These are phyloP conservation scores for Solidago caesia DNA, from an alignment of 129 eudicot genomes.

Conservation along the genomic window DNA sequence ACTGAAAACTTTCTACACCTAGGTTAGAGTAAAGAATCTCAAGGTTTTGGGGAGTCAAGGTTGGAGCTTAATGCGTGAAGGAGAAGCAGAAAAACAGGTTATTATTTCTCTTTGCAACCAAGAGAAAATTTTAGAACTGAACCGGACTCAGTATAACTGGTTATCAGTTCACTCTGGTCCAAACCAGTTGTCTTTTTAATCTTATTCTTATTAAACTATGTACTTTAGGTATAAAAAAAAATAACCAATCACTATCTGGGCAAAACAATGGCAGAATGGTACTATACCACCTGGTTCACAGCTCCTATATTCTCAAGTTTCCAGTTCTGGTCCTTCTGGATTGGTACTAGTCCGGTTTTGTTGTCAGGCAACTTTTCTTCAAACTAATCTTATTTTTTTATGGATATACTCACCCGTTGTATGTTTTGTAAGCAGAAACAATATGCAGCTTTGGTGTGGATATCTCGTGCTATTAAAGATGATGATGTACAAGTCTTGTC, in stretches of 20 bases:
- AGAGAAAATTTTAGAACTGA: not conserved
- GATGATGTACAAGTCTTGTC: conserved; percentile 58
- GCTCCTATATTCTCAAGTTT: not conserved
- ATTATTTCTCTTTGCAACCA: conserved; percentile 9
- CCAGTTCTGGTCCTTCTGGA: not conserved
- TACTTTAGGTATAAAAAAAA: too few species aligned
- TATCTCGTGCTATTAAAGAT: conserved; percentile 65
- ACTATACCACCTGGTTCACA: not conserved
- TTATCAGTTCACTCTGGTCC: too few species aligned
- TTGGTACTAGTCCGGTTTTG: not conserved
- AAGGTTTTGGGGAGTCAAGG: conserved; percentile 68
- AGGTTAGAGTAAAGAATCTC: conserved; percentile 88
- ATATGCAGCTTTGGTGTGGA: conserved; percentile 97
- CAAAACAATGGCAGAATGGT: not conserved
- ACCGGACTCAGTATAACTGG: not conserved
- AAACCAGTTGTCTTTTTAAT: too few species aligned
- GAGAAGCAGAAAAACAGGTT: conserved; percentile 99
- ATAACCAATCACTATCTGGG: not conserved
- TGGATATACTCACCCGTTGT: not conserved
- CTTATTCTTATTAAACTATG: too few species aligned
- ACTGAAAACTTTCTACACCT: conserved; percentile 20
- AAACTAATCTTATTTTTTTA: not conserved
- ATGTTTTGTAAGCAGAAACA: conserved; percentile 63
- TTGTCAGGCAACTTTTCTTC: conserved; percentile 3
- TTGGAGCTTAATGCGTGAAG: conserved; percentile 97